Evolutionary conservation across 176 grass and related monocot genomes (phyloP).

Genomic region (Oryza australiensis): DNA sequence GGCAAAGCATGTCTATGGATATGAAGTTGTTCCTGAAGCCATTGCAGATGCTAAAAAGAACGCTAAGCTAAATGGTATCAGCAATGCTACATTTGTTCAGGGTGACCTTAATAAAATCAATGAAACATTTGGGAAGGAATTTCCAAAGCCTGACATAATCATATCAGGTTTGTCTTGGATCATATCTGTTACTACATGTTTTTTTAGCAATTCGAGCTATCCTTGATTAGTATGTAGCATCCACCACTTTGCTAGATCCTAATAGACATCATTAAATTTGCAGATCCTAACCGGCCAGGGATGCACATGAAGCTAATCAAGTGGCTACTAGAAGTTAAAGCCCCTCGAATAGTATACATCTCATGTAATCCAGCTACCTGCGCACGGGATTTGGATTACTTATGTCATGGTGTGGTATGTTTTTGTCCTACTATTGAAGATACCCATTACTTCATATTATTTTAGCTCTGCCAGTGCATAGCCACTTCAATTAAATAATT

Average conservation of each 20-base stretch:
- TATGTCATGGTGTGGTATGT: slow-evolving; percentile 88
- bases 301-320: slow-evolving; percentile 98
- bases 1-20: slow-evolving; percentile 85
- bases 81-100: slow-evolving; percentile 91
- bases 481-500: slow-evolving; percentile 31
- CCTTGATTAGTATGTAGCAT: background rate
- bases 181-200: background rate
- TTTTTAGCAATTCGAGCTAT: background rate
- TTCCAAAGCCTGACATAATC: slow-evolving; percentile 83
- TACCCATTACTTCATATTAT: background rate
- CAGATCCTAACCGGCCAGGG: slow-evolving; percentile 95
- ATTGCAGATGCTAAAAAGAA: slow-evolving; percentile 77
- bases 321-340: slow-evolving; percentile 86
- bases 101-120: slow-evolving; percentile 97
- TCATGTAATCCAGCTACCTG: slow-evolving; percentile 94
- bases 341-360: slow-evolving; percentile 72
- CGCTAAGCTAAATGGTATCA: slow-evolving; percentile 73
- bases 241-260: background rate
- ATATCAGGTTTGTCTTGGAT: slow-evolving; percentile 70
- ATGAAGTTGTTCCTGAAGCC: slow-evolving; percentile 91
- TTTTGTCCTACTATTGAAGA: slow-evolving; percentile 23
- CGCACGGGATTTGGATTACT: slow-evolving; percentile 88
- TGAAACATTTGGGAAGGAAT: slow-evolving; percentile 81
- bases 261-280: slow-evolving; percentile 39
- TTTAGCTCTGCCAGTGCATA: slow-evolving; percentile 25